phyloP scores from a whole-genome alignment of 768 basidiomycete genomes.

The Leucosporidium creatinivorum region DNA sequence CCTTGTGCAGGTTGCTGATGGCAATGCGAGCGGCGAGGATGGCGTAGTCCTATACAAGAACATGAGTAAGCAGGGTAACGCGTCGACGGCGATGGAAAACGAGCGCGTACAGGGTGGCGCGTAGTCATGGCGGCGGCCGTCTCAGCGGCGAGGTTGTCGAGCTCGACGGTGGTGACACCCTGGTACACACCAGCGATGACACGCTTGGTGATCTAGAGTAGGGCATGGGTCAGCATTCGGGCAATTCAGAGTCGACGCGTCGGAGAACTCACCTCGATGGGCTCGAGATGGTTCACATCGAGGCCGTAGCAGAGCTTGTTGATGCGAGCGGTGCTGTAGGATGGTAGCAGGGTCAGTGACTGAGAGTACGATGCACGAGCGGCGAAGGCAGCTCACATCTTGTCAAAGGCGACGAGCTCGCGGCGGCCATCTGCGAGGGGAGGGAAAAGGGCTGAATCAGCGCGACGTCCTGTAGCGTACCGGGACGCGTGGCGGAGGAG shows the following conservation, averaged over 20 bases:
- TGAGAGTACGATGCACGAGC: background rate
- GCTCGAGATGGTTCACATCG: constrained; percentile 82
- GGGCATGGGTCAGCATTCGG: no score
- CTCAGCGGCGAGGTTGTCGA: constrained; percentile 53
- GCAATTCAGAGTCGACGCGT: no score
- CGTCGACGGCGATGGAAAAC: background rate
- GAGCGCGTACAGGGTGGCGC: constrained; percentile 29
- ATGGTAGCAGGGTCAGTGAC: background rate
- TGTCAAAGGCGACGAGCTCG: constrained; percentile 88
- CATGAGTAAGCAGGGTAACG: background rate
- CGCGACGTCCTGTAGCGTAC: background rate
- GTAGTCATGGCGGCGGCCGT: constrained; percentile 97
- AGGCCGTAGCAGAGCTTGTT: constrained; percentile 82
- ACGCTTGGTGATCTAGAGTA: constrained; percentile 40
- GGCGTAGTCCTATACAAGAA: constrained; percentile 71
- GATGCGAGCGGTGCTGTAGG: constrained; percentile 37
- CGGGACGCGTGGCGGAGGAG: background rate
- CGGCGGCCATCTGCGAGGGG: constrained; percentile 55
- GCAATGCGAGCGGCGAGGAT: constrained; percentile 97
- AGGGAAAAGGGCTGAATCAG: background rate
- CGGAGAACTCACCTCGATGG: constrained; percentile 55
- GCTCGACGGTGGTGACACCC: constrained; percentile 93
- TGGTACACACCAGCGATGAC: constrained; percentile 88
- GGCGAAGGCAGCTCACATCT: constrained; percentile 48
- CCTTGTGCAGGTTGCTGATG: constrained; percentile 97